A percentile compares a stretch with the other conserved stretches of the same genome.
Evolutionary conservation across 164 flowering plant genomes (phyloP).

Genomic region (Berberis vulgaris): DNA sequence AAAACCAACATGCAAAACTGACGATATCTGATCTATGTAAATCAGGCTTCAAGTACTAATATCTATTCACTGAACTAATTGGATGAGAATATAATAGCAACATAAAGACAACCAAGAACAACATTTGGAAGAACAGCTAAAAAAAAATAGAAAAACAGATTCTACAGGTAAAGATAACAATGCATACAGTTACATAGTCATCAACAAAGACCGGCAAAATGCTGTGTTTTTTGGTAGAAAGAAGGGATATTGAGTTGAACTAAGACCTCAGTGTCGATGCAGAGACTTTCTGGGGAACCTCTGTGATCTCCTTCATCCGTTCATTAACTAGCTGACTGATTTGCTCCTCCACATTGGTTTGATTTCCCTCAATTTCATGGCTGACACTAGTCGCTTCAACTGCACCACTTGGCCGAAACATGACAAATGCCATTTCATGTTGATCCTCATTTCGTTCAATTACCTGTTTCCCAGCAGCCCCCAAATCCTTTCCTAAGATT

Average conservation of each 20-base stretch:
- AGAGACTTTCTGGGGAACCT: slow-evolving; percentile 49
- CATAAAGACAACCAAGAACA: too few relatives aligned
- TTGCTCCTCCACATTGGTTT: slow-evolving; percentile 56
- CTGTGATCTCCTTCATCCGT: slow-evolving; percentile 51
- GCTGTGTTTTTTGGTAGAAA: background rate
- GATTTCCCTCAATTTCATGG: slow-evolving; percentile 34
- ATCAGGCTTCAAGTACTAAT: too few relatives aligned
- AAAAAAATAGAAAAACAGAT: background rate
- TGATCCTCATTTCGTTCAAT: slow-evolving; percentile 58
- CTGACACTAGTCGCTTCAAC: slow-evolving; percentile 19
- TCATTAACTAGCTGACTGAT: slow-evolving; percentile 62
- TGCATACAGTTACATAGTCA: background rate
- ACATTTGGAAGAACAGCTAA: background rate
- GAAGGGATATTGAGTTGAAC: background rate
- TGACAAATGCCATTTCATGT: slow-evolving; percentile 65
- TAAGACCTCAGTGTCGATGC: slow-evolving; percentile 2
- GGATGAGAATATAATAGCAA: too few relatives aligned
- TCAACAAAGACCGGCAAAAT: background rate
- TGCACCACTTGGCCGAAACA: slow-evolving; percentile 41
- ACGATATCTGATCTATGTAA: too few relatives aligned
- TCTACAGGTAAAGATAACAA: too few relatives aligned
- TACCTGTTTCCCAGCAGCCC: slow-evolving; percentile 46
- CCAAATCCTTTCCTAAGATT: slow-evolving; percentile 69
- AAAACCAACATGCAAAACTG: too few relatives aligned
- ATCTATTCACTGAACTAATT: too few relatives aligned